Evolutionary conservation across 2,329 filamentous ascomycete species (phyloP).

Genomic region (Penicillium psychrosexuale): DNA sequence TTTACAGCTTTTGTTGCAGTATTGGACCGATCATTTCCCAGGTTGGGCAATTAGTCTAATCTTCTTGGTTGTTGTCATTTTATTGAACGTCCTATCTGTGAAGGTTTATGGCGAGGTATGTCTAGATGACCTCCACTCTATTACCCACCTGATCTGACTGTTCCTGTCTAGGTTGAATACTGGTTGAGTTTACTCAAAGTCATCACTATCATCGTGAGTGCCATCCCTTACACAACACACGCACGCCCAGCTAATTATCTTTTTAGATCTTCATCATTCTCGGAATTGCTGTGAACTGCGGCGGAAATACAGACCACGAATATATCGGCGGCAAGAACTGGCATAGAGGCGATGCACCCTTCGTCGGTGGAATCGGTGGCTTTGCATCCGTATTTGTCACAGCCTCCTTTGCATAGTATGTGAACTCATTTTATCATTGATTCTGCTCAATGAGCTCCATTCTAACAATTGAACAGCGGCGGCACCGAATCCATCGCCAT

Average conservation of each 20-base stretch:
- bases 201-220: slow-evolving; percentile 40
- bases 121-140: neutral
- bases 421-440: neutral
- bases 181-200: slow-evolving; percentile 45
- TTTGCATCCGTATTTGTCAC: slow-evolving; percentile 64
- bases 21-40: slow-evolving; percentile 62
- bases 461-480: slow-evolving; percentile 34
- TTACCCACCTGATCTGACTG: neutral
- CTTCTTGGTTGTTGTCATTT: slow-evolving; percentile 57
- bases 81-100: slow-evolving; percentile 53
- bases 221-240: neutral
- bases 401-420: slow-evolving; percentile 58
- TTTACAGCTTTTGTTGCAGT: slow-evolving; percentile 57
- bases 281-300: slow-evolving; percentile 59
- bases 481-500: slow-evolving; percentile 65
- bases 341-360: slow-evolving; percentile 59
- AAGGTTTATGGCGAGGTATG: slow-evolving; percentile 53
- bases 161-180: slow-evolving; percentile 36
- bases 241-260: slow-evolving; percentile 14
- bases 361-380: slow-evolving; percentile 63
- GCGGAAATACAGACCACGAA: slow-evolving; percentile 52
- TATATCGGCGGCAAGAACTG: slow-evolving; percentile 61
- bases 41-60: slow-evolving; percentile 63
- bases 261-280: slow-evolving; percentile 58
- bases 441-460: neutral